phyloP scores from a whole-genome alignment of 805 yeast genomes.

The Pichia paraexigua region DNA sequence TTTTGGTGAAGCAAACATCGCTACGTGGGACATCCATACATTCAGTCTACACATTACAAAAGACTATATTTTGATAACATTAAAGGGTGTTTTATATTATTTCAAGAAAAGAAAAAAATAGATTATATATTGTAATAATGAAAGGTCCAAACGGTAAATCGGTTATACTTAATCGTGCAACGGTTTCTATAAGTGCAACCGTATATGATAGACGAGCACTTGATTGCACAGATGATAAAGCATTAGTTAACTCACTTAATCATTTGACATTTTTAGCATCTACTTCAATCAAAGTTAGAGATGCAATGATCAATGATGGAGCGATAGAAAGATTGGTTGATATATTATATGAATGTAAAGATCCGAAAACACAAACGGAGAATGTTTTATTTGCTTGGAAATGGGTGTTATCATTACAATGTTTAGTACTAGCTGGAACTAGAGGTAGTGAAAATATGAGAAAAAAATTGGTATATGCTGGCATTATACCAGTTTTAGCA shows the following conservation, averaged over 20 bases:
- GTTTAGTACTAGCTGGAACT: slow-evolving; percentile 84
- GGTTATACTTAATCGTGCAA: slow-evolving; percentile 74
- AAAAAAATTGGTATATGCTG: slow-evolving; percentile 82
- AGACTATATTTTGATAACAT: no score
- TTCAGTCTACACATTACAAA: not conserved
- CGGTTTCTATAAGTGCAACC: slow-evolving; percentile 83
- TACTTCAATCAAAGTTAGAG: slow-evolving; percentile 81
- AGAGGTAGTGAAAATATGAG: slow-evolving; percentile 86
- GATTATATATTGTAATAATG: slow-evolving; percentile 41
- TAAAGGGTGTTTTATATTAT: no score
- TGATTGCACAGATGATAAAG: slow-evolving; percentile 83
- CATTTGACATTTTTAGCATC: slow-evolving; percentile 83
- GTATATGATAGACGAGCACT: slow-evolving; percentile 88
- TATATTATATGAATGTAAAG: slow-evolving; percentile 73
- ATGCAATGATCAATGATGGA: slow-evolving; percentile 82
- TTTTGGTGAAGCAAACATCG: not conserved
- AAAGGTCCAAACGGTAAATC: slow-evolving; percentile 85
- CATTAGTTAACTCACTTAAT: slow-evolving; percentile 84
- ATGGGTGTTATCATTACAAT: slow-evolving; percentile 93
- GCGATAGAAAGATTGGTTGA: slow-evolving; percentile 84
- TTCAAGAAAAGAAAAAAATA: not conserved
- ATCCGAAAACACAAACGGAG: slow-evolving; percentile 25
- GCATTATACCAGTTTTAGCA: slow-evolving; percentile 82
- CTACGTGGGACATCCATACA: not conserved
- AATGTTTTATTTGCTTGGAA: slow-evolving; percentile 79